phyloP scores from a whole-genome alignment of 2,329 filamentous ascomycete genomes.

The Microcera coccophila region DNA sequence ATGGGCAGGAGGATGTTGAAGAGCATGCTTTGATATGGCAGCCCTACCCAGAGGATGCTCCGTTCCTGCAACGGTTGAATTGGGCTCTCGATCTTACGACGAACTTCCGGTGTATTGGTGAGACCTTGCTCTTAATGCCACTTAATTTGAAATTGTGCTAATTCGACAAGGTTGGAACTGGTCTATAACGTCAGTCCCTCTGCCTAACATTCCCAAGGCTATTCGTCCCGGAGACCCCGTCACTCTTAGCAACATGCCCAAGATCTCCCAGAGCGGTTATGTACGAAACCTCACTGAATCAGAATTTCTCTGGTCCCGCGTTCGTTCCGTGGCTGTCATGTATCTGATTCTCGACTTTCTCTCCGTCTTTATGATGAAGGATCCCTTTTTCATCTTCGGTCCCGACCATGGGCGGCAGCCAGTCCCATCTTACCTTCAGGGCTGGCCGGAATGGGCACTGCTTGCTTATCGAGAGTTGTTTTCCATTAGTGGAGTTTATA shows the following conservation, averaged over 20 bases:
- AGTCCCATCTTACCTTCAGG: constrained; percentile 41
- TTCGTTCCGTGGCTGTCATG: constrained; percentile 46
- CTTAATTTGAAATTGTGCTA: constrained; percentile 7
- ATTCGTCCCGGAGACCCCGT: constrained; percentile 35
- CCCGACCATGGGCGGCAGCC: constrained; percentile 32
- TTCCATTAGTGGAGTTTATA: constrained; percentile 53
- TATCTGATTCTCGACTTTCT: constrained; percentile 69
- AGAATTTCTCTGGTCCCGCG: constrained; percentile 43
- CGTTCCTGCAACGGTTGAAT: constrained; percentile 47
- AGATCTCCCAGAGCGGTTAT: constrained; percentile 44
- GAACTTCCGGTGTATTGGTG: constrained; percentile 54
- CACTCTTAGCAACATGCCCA: constrained; percentile 40
- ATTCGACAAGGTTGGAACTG: constrained; percentile 58
- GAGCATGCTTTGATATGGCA: constrained; percentile 57
- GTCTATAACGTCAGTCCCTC: constrained; percentile 49
- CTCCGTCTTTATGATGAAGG: constrained; percentile 65
- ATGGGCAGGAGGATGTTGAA: constrained; percentile 14
- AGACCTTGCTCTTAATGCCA: constrained; percentile 14
- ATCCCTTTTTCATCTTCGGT: constrained; percentile 70
- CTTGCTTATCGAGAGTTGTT: constrained; percentile 55
- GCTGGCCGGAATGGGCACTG: constrained; percentile 43
- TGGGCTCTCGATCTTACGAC: constrained; percentile 55
- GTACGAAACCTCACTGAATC: constrained; percentile 39
- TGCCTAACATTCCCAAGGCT: constrained; percentile 37
- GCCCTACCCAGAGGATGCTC: constrained; percentile 48